phyloP scores from a whole-genome alignment of 2,329 filamentous ascomycete genomes.

The Claviceps humidiphila region DNA sequence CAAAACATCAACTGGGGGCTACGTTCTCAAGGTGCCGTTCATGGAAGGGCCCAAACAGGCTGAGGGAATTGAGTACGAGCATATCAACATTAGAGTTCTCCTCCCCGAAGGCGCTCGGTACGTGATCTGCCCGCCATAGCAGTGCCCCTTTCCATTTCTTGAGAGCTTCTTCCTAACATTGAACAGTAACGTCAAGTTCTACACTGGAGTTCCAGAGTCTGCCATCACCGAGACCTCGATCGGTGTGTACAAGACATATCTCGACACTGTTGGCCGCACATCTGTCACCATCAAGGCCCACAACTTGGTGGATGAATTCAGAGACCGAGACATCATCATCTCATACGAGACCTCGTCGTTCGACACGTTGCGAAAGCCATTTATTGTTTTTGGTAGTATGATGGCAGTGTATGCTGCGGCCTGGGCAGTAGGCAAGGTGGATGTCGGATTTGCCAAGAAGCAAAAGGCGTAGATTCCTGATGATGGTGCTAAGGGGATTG shows the following conservation, averaged over 20 bases:
- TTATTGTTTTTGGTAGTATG: constrained; percentile 64
- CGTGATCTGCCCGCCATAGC: constrained; percentile 21
- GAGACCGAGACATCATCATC: constrained; percentile 71
- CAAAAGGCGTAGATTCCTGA: constrained; percentile 8
- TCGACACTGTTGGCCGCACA: constrained; percentile 86
- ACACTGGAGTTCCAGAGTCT: constrained; percentile 54
- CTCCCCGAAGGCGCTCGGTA: constrained; percentile 84
- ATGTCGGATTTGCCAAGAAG: constrained; percentile 59
- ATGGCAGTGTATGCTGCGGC: constrained; percentile 60
- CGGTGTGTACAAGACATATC: constrained; percentile 70
- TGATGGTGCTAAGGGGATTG: not conserved
- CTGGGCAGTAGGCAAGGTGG: constrained; percentile 65
- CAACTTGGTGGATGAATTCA: constrained; percentile 83
- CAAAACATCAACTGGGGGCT: constrained; percentile 51
- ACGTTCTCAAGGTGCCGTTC: constrained; percentile 81
- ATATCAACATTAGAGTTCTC: constrained; percentile 67
- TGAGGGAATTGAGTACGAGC: constrained; percentile 78
- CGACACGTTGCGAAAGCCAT: constrained; percentile 70
- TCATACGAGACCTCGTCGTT: constrained; percentile 73
- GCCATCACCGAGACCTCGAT: constrained; percentile 45
- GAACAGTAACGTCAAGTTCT: constrained; percentile 64
- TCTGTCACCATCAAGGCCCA: constrained; percentile 65
- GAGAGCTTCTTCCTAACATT: constrained; percentile 13
- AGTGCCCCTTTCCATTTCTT: too few relatives aligned
- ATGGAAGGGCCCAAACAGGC: constrained; percentile 77